Conservation (phyloP, 2,329 filamentous ascomycete genomes). For the Cryphonectria naterciae region DNA sequence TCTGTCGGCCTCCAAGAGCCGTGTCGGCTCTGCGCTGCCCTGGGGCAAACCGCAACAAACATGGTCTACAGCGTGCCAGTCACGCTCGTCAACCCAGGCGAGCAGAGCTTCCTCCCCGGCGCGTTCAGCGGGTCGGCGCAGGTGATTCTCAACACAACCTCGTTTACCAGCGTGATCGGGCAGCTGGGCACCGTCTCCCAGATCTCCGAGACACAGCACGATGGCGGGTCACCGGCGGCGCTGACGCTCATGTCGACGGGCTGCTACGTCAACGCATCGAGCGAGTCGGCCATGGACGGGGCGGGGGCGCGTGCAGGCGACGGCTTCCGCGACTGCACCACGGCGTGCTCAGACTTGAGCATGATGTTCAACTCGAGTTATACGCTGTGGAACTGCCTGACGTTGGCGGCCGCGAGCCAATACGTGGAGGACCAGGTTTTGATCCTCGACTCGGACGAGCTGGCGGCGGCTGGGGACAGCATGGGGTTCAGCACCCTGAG, state of each 20-base stretch:
- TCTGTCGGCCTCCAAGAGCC: background rate
- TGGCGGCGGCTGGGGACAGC: conserved; percentile 9
- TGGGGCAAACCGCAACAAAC: background rate
- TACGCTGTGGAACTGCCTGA: conserved; percentile 26
- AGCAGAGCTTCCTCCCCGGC: conserved; percentile 24
- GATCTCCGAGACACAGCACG: conserved; percentile 1
- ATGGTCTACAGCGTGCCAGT: conserved; percentile 9
- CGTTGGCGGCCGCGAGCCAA: conserved; percentile 19
- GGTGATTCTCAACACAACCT: conserved; percentile 26
- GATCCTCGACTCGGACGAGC: conserved; percentile 7
- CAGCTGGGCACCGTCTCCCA: conserved; percentile 15
- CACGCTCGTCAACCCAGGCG: conserved; percentile 18
- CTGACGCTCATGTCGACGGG: conserved; percentile 20
- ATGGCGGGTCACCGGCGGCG: background rate
- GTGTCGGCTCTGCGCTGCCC: background rate
- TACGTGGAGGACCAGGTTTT: conserved; percentile 3
- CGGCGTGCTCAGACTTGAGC: conserved; percentile 13
- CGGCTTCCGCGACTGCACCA: conserved; percentile 22
- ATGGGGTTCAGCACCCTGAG: conserved; percentile 20
- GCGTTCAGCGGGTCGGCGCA: conserved; percentile 23
- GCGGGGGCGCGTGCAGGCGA: conserved; percentile 8
- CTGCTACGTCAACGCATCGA: conserved; percentile 24
- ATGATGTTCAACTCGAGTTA: conserved; percentile 27
- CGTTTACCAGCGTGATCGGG: conserved; percentile 19
- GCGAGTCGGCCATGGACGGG: conserved; percentile 7